Conservation (phyloP, 148 eudicot genomes). For the Rhododendron vialii region DNA sequence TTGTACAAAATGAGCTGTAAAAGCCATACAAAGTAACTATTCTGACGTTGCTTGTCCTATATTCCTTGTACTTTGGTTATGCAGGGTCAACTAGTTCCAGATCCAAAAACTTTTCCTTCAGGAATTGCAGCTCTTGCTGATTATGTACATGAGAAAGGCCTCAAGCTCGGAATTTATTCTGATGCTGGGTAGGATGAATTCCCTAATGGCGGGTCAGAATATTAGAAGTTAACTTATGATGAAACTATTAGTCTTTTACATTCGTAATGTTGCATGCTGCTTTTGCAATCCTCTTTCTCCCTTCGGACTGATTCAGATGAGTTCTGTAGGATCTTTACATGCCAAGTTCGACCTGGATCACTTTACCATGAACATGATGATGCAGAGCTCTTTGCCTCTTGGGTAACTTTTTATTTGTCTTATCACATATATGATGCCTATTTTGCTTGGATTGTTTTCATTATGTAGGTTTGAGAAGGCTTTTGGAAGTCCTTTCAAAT, state of each 20-base stretch:
- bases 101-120: slow-evolving; percentile 81
- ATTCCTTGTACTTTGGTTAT: slow-evolving; percentile 9
- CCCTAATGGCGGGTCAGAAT: background rate
- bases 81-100: slow-evolving; percentile 77
- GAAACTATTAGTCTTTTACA: background rate
- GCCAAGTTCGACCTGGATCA: slow-evolving; percentile 95
- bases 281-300: background rate
- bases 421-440: no score
- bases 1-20: background rate
- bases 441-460: background rate
- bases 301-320: slow-evolving; percentile 14
- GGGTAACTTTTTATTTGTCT: slow-evolving; percentile 53
- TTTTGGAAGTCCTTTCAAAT: background rate
- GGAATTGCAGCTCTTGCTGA: slow-evolving; percentile 93
- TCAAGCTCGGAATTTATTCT: slow-evolving; percentile 95
- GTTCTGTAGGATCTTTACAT: slow-evolving; percentile 59
- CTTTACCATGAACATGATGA: slow-evolving; percentile 66
- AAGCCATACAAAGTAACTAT: background rate
- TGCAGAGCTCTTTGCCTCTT: slow-evolving; percentile 77
- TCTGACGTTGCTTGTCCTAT: background rate
- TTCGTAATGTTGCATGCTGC: background rate
- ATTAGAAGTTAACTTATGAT: background rate
- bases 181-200: slow-evolving; percentile 85
- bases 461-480: background rate
- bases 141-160: slow-evolving; percentile 84